phyloP scores from a whole-genome alignment of 2,329 filamentous ascomycete genomes.

The Diplodia mutila region DNA sequence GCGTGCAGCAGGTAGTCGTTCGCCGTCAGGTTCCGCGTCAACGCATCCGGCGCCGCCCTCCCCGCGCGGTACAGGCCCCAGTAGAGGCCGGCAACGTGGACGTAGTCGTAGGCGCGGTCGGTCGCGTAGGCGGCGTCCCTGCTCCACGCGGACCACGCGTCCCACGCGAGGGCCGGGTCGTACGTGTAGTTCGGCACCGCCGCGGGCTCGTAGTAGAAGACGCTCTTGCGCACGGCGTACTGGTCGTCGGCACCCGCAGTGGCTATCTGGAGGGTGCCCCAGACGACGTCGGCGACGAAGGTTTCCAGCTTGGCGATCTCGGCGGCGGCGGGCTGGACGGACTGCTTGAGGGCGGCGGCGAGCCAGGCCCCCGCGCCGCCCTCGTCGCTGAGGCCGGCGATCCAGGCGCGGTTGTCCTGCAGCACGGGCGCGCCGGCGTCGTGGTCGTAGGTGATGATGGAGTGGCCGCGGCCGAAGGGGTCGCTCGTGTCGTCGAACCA shows the following conservation, averaged over 20 bases:
- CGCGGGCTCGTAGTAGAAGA: constrained; percentile 61
- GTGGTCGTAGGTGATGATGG: constrained; percentile 61
- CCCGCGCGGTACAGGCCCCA: constrained; percentile 63
- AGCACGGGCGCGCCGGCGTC: constrained; percentile 41
- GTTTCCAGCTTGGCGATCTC: constrained; percentile 59
- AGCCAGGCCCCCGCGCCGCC: constrained; percentile 61
- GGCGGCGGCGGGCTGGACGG: constrained; percentile 52
- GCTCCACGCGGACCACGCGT: constrained; percentile 58
- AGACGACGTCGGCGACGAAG: constrained; percentile 58
- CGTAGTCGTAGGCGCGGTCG: constrained; percentile 62
- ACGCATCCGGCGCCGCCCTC: constrained; percentile 52
- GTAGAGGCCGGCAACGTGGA: constrained; percentile 60
- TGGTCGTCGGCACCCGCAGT: constrained; percentile 30
- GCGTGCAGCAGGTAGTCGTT: constrained; percentile 61
- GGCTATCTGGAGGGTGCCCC: constrained; percentile 52
- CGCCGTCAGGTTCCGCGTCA: constrained; percentile 48
- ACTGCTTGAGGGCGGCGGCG: constrained; percentile 60
- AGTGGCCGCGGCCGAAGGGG: constrained; percentile 58
- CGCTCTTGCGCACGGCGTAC: constrained; percentile 58
- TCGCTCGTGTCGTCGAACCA: constrained; percentile 58
- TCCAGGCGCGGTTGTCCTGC: constrained; percentile 59
- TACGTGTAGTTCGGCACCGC: constrained; percentile 50
- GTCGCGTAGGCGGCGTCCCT: constrained; percentile 50
- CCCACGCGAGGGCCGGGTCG: constrained; percentile 51
- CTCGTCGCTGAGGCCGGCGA: constrained; percentile 64